phyloP scores from a whole-genome alignment of 257 asterid species.

The Ilex asprella region DNA sequence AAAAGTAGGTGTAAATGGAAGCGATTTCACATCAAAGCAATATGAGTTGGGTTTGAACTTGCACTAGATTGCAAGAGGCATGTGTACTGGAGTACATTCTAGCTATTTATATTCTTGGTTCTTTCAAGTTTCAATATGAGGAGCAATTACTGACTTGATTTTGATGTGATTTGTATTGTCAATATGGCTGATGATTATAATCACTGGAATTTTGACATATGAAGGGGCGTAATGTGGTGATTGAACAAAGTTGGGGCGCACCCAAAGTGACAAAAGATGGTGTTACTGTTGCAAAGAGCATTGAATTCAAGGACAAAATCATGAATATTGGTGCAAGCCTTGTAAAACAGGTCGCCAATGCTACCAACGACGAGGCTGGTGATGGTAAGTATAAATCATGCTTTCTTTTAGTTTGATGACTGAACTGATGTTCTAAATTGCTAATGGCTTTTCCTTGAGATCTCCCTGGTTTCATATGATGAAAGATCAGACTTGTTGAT shows the following conservation, averaged over 20 bases:
- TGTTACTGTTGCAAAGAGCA: constrained; percentile 93
- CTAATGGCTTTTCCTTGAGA: no score
- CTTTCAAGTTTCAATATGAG: not conserved
- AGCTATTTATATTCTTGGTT: no score
- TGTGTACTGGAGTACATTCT: no score
- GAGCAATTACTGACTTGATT: not conserved
- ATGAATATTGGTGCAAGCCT: constrained; percentile 96
- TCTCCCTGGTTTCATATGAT: not conserved
- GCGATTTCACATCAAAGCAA: no score
- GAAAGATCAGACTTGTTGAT: not conserved
- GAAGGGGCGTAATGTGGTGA: constrained; percentile 91
- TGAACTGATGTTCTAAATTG: not conserved
- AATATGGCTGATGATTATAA: not conserved
- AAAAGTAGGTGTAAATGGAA: no score
- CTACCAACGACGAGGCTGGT: constrained; percentile 96
- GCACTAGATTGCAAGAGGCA: no score
- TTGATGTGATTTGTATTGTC: no score
- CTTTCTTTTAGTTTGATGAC: not conserved
- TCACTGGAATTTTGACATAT: constrained; percentile 9
- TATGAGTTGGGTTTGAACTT: no score
- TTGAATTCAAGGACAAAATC: constrained; percentile 82
- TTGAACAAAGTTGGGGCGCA: constrained; percentile 99
- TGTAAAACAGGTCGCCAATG: constrained; percentile 96
- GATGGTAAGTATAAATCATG: constrained; percentile 55
- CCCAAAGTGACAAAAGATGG: constrained; percentile 99